Base-by-base conservation (phyloP, 2,329 filamentous ascomycete species). In the Xenoacremonium recifei region DNA sequence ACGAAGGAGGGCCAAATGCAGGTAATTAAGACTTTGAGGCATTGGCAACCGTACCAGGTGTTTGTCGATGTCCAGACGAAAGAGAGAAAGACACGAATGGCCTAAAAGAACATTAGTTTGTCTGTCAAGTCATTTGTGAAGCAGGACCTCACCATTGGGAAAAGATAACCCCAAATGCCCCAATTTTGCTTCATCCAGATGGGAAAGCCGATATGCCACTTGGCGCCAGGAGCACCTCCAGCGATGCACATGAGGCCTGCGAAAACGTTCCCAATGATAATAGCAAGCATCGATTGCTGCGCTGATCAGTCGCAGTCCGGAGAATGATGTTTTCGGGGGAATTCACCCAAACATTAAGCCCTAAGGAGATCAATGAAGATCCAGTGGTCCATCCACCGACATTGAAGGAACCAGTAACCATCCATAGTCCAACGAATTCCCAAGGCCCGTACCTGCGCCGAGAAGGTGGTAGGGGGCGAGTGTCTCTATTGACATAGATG, bases 341-440 rank as follows among this genome's bases (percentile, higher is more conserved):
- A 2, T 13, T 42, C 35, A 38, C 51, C 45, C 38, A 50, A 15
- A 59, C 56, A 27, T 59, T 59, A 12, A 59, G 50, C 4, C 57
- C 54, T 2, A 59, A 51, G 3, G 57, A 55, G 35, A 60, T 59
- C 16, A 60, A 42, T 3, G 52, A 57, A 4, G 57, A 60, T 2
- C 60, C 60, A 0, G 59, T 62, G 4, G 58, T 59, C 60, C 60
- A 63, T 16, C 60, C 60, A 21, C 60, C 60, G 4, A 63, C 57
- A 32, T 63, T 63, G 43, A 62, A 63, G 2, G 61, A 64, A 5
- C 60, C 60, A 1, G 60, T 63, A 20, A 63, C 51, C 47, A 62
- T 53, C 60, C 60, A 63, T 1, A 63, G 53, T 10, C 56, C 55
- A 13, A 63, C 53, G 40, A 63, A 63, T 21, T 60, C 49, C 58